Conservation (phyloP, 129 eudicot genomes). For the Centella asiatica region DNA sequence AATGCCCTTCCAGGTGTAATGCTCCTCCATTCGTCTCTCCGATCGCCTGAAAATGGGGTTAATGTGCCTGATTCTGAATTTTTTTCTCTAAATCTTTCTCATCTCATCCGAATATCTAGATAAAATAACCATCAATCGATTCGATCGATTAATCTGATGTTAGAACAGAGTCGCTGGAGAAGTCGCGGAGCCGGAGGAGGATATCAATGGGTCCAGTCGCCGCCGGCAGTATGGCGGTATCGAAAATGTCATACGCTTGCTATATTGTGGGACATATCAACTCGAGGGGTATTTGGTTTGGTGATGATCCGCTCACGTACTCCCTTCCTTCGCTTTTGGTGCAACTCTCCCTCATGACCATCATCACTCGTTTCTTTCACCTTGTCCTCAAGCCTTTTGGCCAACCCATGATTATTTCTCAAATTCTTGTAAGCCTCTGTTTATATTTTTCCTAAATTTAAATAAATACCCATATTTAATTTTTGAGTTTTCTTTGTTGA, state of each 20-base stretch:
- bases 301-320: slow-evolving; percentile 29
- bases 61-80: neutral
- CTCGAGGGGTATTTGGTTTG: slow-evolving; percentile 27
- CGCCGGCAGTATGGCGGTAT: neutral
- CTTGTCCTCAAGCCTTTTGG: slow-evolving; percentile 42
- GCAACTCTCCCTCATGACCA: slow-evolving; percentile 30
- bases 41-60: slow-evolving; percentile 7
- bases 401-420: slow-evolving; percentile 41
- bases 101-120: neutral
- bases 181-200: neutral
- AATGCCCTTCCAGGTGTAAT: slow-evolving; percentile 4
- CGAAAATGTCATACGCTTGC: slow-evolving; percentile 13
- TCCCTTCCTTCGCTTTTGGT: slow-evolving; percentile 27
- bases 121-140: neutral
- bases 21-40: slow-evolving; percentile 18
- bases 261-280: slow-evolving; percentile 10
- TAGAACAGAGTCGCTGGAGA: neutral
- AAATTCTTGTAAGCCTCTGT: slow-evolving; percentile 31
- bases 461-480: neutral
- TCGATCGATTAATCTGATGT: slow-evolving; percentile 4
- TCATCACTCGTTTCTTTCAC: slow-evolving; percentile 24
- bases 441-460: neutral
- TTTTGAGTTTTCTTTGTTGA: neutral
- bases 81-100: neutral
- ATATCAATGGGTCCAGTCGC: slow-evolving; percentile 6